Evolutionary conservation across 2,329 filamentous ascomycete species (phyloP).

Genomic region (Macrophomina phaseolina): DNA sequence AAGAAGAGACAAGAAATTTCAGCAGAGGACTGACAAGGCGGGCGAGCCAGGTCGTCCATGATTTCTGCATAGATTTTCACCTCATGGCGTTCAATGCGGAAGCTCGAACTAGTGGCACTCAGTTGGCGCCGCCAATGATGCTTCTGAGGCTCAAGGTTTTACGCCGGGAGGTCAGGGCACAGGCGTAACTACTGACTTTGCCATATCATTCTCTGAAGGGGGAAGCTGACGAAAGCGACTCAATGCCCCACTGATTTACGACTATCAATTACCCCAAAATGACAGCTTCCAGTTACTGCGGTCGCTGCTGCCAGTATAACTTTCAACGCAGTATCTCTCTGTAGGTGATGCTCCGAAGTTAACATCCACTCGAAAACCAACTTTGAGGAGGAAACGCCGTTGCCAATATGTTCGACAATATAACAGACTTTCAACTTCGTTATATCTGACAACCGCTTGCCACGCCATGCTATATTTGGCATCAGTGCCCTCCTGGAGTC

Average conservation of each 20-base stretch:
- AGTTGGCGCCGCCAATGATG: background rate
- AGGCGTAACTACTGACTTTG: background rate
- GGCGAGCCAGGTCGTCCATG: no score
- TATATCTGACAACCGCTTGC: background rate
- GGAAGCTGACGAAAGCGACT: background rate
- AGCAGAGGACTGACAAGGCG: no score
- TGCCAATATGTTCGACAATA: background rate
- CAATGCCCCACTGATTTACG: background rate
- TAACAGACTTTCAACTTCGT: background rate
- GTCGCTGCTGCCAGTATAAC: no score
- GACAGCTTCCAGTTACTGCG: no score
- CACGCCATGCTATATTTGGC: slow-evolving; percentile 1
- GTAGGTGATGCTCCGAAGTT: no score
- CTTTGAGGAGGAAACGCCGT: background rate
- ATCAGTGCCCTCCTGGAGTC: background rate
- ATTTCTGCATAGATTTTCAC: no score
- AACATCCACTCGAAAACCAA: no score
- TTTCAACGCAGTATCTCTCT: no score
- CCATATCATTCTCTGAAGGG: background rate
- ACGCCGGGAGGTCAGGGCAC: background rate
- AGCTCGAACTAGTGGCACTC: background rate
- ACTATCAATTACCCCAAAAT: background rate
- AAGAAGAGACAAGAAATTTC: no score
- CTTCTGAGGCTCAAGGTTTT: background rate
- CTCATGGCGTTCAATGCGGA: background rate